phyloP scores from a whole-genome alignment of 768 basidiomycete genomes.

The Rhodotorula sphaerocarpa region DNA sequence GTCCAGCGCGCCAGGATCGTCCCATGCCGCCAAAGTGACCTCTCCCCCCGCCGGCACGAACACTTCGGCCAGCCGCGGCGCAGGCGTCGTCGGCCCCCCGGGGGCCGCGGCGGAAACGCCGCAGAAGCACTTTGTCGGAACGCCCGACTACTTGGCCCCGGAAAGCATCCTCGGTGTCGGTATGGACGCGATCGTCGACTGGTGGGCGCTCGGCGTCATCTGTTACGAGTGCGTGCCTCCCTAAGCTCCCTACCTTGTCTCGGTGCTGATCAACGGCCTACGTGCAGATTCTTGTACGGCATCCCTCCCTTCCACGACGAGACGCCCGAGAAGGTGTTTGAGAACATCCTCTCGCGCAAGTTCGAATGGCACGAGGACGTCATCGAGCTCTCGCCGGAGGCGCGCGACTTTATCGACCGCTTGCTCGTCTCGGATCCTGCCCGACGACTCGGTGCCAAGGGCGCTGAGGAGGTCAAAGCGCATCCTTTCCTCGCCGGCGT shows the following conservation, averaged over 20 bases:
- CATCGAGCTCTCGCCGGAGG: constrained; percentile 57
- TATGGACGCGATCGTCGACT: constrained; percentile 93
- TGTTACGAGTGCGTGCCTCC: constrained; percentile 65
- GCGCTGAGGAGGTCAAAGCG: constrained; percentile 82
- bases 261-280: not conserved
- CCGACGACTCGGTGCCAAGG: constrained; percentile 71
- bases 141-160: constrained; percentile 84
- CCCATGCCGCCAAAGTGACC: constrained; percentile 58
- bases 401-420: constrained; percentile 78
- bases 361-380: constrained; percentile 89
- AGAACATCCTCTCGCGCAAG: constrained; percentile 89
- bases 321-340: constrained; percentile 92
- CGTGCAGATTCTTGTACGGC: constrained; percentile 66
- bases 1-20: constrained; percentile 51
- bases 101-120: constrained; percentile 45
- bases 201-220: constrained; percentile 99
- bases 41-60: constrained; percentile 62
- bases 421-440: constrained; percentile 72
- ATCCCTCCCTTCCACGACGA: constrained; percentile 97
- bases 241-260: not conserved
- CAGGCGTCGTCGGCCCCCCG: constrained; percentile 10
- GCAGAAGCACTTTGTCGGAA: constrained; percentile 90
- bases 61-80: not conserved
- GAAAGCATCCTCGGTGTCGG: constrained; percentile 91
- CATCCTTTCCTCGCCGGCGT: constrained; percentile 85